Conservation (phyloP, 371 early-diverging fungal species). For the Batkoa obscura region DNA sequence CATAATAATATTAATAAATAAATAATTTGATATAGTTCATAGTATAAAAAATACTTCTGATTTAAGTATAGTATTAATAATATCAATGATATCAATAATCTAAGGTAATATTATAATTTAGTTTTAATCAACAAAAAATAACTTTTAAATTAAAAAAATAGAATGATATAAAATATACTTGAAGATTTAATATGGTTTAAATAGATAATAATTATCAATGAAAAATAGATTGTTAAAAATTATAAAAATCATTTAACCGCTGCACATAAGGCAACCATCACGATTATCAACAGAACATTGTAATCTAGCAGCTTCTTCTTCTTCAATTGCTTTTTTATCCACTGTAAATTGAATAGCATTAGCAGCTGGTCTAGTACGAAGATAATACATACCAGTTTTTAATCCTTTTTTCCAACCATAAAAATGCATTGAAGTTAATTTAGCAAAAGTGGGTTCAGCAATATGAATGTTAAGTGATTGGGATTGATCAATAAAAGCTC, state of each 20-base stretch:
- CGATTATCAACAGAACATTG: constrained; percentile 76
- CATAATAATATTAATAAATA: too few relatives aligned
- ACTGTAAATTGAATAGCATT: constrained; percentile 94
- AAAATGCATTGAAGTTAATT: constrained; percentile 97
- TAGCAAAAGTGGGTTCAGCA: constrained; percentile 77
- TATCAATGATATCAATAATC: too few relatives aligned
- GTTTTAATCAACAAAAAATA: too few relatives aligned
- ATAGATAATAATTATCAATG: too few relatives aligned
- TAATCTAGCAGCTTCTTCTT: constrained; percentile 19
- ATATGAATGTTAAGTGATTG: constrained; percentile 97
- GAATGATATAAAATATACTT: too few relatives aligned
- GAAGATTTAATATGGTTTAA: too few relatives aligned
- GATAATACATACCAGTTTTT: constrained; percentile 99
- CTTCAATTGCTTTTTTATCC: constrained; percentile 30
- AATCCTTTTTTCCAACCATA: constrained; percentile 97
- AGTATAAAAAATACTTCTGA: too few relatives aligned
- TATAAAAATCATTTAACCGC: constrained; percentile 52
- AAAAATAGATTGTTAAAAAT: too few relatives aligned
- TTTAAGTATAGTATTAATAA: too few relatives aligned
- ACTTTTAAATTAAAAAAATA: too few relatives aligned
- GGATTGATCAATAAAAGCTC: constrained; percentile 96
- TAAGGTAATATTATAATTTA: too few relatives aligned
- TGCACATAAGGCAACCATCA: constrained; percentile 84
- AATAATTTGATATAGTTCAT: too few relatives aligned
- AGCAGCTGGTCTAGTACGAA: constrained; percentile 91